Evolutionary conservation across 2,329 filamentous ascomycete genomes (phyloP), one percentile per base, ranked within the genome.

Genomic region (Lachnellula suecica): DNA sequence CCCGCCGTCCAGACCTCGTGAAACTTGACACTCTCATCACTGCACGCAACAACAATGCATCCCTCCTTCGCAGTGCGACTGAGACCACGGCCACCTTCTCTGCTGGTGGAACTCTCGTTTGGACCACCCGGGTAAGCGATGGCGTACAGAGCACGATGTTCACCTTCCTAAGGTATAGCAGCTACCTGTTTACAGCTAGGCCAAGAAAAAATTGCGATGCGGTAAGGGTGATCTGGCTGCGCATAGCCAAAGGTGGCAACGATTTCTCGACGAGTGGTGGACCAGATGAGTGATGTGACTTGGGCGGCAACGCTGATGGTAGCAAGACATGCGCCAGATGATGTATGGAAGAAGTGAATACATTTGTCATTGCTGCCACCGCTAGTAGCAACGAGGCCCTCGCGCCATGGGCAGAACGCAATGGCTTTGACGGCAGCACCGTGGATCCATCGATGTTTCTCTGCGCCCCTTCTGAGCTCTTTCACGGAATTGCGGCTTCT

Each of bases 141-240:
- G n/a, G 91, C 93, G 70, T 87, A 96, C 25, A 99, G 72, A 9
- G 92, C 93, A 34, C 91, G 80, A 67, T 89, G 82, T 54, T 90
- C 85, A 29, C 85, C 83, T 45, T 84, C 85, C 93, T 84, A 97
- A 0, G 91, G 89, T 51, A 97, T 88, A 15, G 88, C 86, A 10
- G 90, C 88, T 1, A 97, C 82, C 66, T 94, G 89, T 59, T 84
- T 83, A 70, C 94, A 97, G 50, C 89, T 87, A 0, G 94, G 94
- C 94, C 94, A 97, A 42, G 88, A 87, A 71, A 97, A 99, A 8
- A 97, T 87, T 2, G 91, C 94, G 59, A 99, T 89, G 19, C 94
- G 85, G 62, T 88, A 89, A 0, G 88, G 84, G 65, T 99, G 94
- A 38, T 96, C 89, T 1, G 93, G 91, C 61, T 96, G 87, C 3